Percentiles rank a stretch among this genome's conserved stretches.
Evolutionary conservation across 768 basidiomycete genomes (phyloP).

Genomic region (Boletus reticuloceps): DNA sequence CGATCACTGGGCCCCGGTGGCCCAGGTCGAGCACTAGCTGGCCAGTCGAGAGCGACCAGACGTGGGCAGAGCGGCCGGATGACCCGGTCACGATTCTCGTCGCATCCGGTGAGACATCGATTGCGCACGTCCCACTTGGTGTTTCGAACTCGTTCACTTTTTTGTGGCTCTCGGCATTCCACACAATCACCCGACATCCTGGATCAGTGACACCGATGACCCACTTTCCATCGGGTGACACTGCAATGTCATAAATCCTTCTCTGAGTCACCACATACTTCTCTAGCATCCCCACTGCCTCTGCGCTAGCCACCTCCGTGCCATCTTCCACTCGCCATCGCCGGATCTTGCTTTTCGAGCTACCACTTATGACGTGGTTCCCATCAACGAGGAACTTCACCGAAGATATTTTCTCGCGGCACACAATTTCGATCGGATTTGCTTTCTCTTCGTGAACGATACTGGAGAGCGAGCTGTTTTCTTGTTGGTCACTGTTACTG

Average conservation of each 20-base stretch:
- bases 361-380: not conserved
- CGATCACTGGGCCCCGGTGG: not conserved
- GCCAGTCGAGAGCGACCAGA: not conserved
- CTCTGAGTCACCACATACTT: not conserved
- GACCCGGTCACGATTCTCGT: not conserved
- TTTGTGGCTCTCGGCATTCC: not conserved
- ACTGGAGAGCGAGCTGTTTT: not conserved
- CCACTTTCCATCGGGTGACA: not conserved
- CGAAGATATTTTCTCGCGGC: not conserved
- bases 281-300: not conserved
- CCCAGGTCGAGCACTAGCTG: not conserved
- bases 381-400: not conserved
- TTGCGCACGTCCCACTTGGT: too few species aligned
- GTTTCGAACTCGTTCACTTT: not conserved
- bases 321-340: not conserved
- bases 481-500: too few species aligned
- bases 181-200: not conserved
- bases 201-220: not conserved
- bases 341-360: not conserved
- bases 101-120: not conserved
- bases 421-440: not conserved
- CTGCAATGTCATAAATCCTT: not conserved
- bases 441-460: not conserved
- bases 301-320: not conserved
- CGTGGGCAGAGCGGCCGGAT: not conserved